Evolutionary conservation across 2,329 filamentous ascomycete species (phyloP).

Genomic region (Monosporascus sp.): DNA sequence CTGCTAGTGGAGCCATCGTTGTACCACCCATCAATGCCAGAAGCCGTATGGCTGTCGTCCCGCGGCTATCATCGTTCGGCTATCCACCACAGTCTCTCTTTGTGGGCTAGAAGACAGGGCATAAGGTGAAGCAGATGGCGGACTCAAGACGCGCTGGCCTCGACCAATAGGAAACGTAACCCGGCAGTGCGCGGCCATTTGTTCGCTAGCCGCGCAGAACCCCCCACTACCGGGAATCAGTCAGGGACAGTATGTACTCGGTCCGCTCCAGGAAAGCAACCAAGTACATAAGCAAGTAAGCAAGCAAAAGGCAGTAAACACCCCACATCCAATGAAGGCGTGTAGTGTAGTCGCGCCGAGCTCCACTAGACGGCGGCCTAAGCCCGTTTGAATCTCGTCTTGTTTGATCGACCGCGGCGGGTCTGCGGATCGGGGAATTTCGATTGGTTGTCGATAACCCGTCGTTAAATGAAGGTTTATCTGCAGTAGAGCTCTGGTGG

Average conservation of each 20-base stretch:
- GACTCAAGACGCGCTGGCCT: constrained; percentile 23
- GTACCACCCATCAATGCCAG: too few relatives aligned
- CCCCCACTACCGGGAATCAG: not conserved
- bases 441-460: constrained; percentile 22
- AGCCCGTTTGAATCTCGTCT: constrained; percentile 3
- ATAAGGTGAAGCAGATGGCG: constrained; percentile 18
- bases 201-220: not conserved
- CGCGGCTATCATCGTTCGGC: not conserved
- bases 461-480: constrained; percentile 16
- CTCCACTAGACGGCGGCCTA: too few relatives aligned
- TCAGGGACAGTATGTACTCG: not conserved
- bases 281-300: too few relatives aligned
- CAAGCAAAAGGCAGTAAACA: too few relatives aligned
- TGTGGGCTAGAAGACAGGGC: not conserved
- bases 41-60: too few relatives aligned
- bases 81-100: not conserved
- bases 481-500: constrained; percentile 9
- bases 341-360: too few relatives aligned
- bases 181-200: not conserved
- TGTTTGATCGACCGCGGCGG: constrained; percentile 15
- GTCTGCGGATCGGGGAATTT: constrained; percentile 14
- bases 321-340: too few relatives aligned
- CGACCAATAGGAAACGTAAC: constrained; percentile 17
- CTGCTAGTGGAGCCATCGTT: not conserved
- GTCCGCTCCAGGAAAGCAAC: too few relatives aligned